Conservation (phyloP, 495 filamentous ascomycete species). For the Articulospora tetracladia region DNA sequence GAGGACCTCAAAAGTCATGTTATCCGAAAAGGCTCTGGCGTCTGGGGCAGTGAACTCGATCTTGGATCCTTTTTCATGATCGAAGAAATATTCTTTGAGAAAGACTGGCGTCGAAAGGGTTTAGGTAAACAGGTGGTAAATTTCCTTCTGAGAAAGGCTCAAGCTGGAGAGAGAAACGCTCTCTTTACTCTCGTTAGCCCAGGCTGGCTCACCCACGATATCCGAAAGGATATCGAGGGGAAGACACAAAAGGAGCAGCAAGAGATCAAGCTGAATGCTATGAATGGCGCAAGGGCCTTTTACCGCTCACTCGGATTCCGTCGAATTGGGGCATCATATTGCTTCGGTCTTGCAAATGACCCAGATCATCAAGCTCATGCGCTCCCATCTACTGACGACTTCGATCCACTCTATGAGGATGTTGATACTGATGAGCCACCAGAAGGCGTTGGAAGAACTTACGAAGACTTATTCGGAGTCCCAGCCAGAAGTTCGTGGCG, state of each 20-base stretch:
- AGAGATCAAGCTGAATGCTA: slow-evolving; percentile 5
- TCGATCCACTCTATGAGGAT: slow-evolving; percentile 9
- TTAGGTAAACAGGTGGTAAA: slow-evolving; percentile 1
- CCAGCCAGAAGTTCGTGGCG: too few species aligned
- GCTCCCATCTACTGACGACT: slow-evolving; percentile 4
- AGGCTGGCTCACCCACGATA: slow-evolving; percentile 13
- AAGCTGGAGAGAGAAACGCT: neutral
- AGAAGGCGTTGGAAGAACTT: too few species aligned
- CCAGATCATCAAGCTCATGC: slow-evolving; percentile 7
- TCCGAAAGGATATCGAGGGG: slow-evolving; percentile 2
- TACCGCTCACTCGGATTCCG: slow-evolving; percentile 15
- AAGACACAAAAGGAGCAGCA: slow-evolving; percentile 9
- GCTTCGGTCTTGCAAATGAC: slow-evolving; percentile 14
- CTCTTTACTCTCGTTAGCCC: slow-evolving; percentile 2
- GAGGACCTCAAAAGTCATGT: too few species aligned
- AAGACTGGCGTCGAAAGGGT: slow-evolving; percentile 12
- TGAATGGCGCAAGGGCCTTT: slow-evolving; percentile 4
- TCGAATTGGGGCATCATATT: slow-evolving; percentile 14
- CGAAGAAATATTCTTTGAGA: slow-evolving; percentile 9
- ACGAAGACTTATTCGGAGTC: too few species aligned
- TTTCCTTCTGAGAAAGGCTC: slow-evolving; percentile 7
- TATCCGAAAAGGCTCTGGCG: too few species aligned
- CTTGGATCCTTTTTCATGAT: slow-evolving; percentile 14
- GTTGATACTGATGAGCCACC: neutral
- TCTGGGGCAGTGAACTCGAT: too few species aligned